A percentile compares a stretch with the other conserved stretches of the same genome.
Evolutionary conservation across 2,329 filamentous ascomycete genomes (phyloP).

Genomic region (Keithomyces neogunnii): DNA sequence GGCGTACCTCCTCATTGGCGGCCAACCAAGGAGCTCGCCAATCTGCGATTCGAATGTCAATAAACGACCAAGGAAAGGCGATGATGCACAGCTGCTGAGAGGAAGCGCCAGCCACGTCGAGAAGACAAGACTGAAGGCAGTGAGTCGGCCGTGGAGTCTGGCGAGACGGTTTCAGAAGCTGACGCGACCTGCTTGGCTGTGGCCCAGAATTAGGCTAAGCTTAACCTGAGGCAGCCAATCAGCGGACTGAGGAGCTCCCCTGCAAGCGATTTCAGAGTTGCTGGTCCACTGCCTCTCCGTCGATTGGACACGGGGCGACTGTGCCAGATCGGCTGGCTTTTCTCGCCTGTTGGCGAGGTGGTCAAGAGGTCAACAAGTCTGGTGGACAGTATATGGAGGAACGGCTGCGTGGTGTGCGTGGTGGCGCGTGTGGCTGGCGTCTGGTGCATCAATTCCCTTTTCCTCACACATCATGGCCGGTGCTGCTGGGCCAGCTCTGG

Average conservation of each 20-base stretch:
- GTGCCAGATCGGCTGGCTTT: background rate
- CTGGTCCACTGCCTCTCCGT: background rate
- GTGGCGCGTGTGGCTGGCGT: too few species aligned
- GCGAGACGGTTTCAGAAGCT: constrained; percentile 16
- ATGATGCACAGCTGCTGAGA: background rate
- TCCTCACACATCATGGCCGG: too few species aligned
- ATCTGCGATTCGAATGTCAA: background rate
- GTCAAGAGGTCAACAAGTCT: background rate
- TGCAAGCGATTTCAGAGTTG: constrained; percentile 17
- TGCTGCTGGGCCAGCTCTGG: too few species aligned
- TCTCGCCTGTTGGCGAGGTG: background rate
- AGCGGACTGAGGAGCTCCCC: constrained; percentile 18
- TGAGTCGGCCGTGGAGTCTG: background rate
- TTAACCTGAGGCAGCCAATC: constrained; percentile 24
- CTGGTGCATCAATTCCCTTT: too few species aligned
- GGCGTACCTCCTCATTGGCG: background rate
- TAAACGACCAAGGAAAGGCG: background rate
- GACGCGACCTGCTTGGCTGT: background rate
- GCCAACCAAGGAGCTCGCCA: constrained; percentile 2
- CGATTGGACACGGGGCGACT: constrained; percentile 11
- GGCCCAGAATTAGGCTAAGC: constrained; percentile 25
- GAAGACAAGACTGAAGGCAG: background rate
- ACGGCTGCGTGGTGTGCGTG: too few species aligned
- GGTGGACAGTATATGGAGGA: background rate
- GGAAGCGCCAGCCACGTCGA: constrained; percentile 1